Percentiles rank a stretch among this genome's conserved stretches.
Conservation (phyloP, 108 stramenopile species). For the Cafeteria roenbergensis region DNA sequence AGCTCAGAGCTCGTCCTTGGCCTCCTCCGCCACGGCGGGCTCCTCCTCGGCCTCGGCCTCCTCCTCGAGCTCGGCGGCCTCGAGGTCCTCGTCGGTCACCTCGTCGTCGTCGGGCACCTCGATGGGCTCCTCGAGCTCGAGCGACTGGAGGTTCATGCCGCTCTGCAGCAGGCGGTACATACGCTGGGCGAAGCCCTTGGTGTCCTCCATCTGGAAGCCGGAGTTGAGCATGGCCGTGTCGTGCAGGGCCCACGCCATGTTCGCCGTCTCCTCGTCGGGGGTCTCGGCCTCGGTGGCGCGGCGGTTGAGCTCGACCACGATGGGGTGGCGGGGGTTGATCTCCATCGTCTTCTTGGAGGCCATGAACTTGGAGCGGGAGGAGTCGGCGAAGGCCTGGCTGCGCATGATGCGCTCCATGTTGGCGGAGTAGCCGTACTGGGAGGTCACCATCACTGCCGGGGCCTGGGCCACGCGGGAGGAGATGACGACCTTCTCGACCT, state of each 20-base stretch:
- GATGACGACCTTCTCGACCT: constrained; percentile 68
- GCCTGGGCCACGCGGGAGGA: constrained; percentile 70
- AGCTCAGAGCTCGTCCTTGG: constrained; percentile 16
- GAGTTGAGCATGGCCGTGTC: constrained; percentile 86
- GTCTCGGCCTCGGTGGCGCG: constrained; percentile 36
- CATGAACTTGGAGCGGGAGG: constrained; percentile 34
- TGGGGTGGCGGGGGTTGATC: constrained; percentile 97
- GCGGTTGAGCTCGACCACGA: constrained; percentile 73
- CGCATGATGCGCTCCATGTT: constrained; percentile 99
- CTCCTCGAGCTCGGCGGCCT: constrained; percentile 43
- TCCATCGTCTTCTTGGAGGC: constrained; percentile 75
- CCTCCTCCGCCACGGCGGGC: constrained; percentile 12
- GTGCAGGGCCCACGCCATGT: constrained; percentile 81
- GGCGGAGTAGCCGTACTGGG: constrained; percentile 81
- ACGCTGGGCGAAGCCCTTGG: constrained; percentile 64
- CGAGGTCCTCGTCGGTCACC: constrained; percentile 61
- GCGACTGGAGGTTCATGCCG: constrained; percentile 57
- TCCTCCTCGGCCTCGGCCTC: constrained; percentile 64
- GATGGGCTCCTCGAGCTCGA: constrained; percentile 69
- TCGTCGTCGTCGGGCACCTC: constrained; percentile 80
- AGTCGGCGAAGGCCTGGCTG: constrained; percentile 80
- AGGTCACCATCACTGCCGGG: constrained; percentile 77
- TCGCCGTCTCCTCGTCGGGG: constrained; percentile 53
- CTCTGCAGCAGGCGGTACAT: constrained; percentile 66
- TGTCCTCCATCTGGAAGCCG: constrained; percentile 75